A percentile compares a stretch with the other conserved stretches of the same genome.
Evolutionary conservation across 2,329 filamentous ascomycete species (phyloP).

Genomic region (Penicillium rolfsii): DNA sequence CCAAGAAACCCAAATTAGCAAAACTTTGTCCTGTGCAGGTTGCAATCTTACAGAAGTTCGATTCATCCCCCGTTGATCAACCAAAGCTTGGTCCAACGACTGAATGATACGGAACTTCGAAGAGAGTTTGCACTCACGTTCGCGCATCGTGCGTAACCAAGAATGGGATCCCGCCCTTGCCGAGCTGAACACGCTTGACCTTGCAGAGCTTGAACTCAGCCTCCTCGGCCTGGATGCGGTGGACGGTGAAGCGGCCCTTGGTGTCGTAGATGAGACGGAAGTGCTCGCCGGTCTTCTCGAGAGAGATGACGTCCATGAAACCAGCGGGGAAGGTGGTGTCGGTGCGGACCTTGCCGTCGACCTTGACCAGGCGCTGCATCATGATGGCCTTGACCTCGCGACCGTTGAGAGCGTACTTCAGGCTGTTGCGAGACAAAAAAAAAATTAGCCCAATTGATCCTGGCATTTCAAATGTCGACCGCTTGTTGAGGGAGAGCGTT

Average conservation of each 20-base stretch:
- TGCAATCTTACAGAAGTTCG: slow-evolving; percentile 40
- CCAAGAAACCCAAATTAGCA: slow-evolving; percentile 37
- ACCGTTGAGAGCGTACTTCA: slow-evolving; percentile 99
- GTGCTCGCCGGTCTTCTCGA: slow-evolving; percentile 99
- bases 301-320: slow-evolving; percentile 99
- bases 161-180: slow-evolving; percentile 99
- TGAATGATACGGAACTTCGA: slow-evolving; percentile 87
- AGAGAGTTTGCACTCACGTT: slow-evolving; percentile 83
- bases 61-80: slow-evolving; percentile 53
- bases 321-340: slow-evolving; percentile 96
- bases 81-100: slow-evolving; percentile 99
- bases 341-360: slow-evolving; percentile 99
- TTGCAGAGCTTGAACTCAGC: slow-evolving; percentile 99
- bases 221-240: slow-evolving; percentile 98
- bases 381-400: slow-evolving; percentile 97
- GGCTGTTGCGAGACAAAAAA: slow-evolving; percentile 59
- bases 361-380: slow-evolving; percentile 99
- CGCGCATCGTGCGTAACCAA: slow-evolving; percentile 99
- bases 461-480: background rate
- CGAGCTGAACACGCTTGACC: slow-evolving; percentile 99
- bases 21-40: slow-evolving; percentile 26
- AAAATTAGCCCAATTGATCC: slow-evolving; percentile 18
- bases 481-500: background rate
- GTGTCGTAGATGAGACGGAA: slow-evolving; percentile 99
- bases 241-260: slow-evolving; percentile 99